Conservation (phyloP, 768 basidiomycete genomes). For the Mrakia frigida region DNA sequence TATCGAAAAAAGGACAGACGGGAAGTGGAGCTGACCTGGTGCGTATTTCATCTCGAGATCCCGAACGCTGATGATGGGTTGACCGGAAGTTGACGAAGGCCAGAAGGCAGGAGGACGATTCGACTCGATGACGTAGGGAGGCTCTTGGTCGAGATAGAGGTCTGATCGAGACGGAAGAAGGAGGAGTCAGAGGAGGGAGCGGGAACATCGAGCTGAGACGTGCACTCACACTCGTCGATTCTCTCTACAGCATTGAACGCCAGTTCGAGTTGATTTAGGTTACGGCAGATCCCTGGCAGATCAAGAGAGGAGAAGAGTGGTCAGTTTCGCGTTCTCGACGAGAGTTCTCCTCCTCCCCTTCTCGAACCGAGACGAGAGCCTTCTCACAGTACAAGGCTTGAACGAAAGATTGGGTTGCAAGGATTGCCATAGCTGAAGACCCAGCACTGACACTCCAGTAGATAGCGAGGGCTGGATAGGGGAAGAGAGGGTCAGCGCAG, state of each 20-base stretch:
- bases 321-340: background rate
- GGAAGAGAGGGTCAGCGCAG: background rate
- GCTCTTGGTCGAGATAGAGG: slow-evolving; percentile 62
- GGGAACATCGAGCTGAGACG: background rate
- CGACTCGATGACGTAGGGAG: slow-evolving; percentile 56
- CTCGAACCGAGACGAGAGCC: background rate
- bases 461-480: slow-evolving; percentile 56
- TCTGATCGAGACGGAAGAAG: slow-evolving; percentile 36
- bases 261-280: slow-evolving; percentile 54
- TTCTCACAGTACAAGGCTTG: background rate
- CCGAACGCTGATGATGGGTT: slow-evolving; percentile 56
- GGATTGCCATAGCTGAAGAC: slow-evolving; percentile 63
- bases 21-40: slow-evolving; percentile 41
- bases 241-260: slow-evolving; percentile 72
- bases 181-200: background rate
- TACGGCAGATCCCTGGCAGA: slow-evolving; percentile 43
- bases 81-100: slow-evolving; percentile 54
- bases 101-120: slow-evolving; percentile 65
- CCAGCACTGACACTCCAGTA: slow-evolving; percentile 57
- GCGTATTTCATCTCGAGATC: slow-evolving; percentile 71
- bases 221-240: slow-evolving; percentile 53
- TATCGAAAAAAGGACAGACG: background rate
- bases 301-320: background rate
- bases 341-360: no score
- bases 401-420: slow-evolving; percentile 50